These are phyloP conservation scores for Suillus decipiens DNA, from an alignment of 768 basidiomycete genomes.

Conservation along the genomic window DNA sequence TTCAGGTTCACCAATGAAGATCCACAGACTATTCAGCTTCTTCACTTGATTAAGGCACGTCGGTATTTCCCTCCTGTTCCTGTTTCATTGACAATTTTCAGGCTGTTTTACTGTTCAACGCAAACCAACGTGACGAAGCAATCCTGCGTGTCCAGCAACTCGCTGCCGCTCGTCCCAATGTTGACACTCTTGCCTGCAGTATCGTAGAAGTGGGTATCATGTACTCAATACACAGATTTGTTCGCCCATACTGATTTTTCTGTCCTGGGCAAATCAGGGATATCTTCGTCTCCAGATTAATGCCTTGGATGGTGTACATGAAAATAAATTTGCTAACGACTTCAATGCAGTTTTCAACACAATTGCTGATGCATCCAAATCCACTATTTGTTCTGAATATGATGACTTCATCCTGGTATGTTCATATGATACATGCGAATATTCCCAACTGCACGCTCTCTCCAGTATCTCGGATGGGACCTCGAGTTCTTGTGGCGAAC, in stretches of 20 bases:
- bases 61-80: neutral
- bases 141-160: neutral
- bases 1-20: neutral
- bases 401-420: neutral
- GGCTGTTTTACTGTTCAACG: neutral
- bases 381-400: neutral
- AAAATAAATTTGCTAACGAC: neutral
- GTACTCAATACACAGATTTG: no score
- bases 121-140: neutral
- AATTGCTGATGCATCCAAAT: neutral
- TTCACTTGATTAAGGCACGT: neutral
- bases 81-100: neutral
- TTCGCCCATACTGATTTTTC: no score
- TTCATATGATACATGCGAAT: neutral
- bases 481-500: neutral
- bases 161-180: neutral
- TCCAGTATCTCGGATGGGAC: neutral
- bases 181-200: neutral
- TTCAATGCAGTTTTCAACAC: neutral
- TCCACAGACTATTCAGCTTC: neutral
- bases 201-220: neutral
- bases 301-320: neutral
- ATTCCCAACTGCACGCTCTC: neutral
- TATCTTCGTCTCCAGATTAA: neutral
- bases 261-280: neutral